Percentiles rank a stretch among this genome's conserved stretches.
These are phyloP conservation scores for Cercospora brassicicola DNA, from an alignment of 2,329 filamentous ascomycete species.

Conservation along the genomic window DNA sequence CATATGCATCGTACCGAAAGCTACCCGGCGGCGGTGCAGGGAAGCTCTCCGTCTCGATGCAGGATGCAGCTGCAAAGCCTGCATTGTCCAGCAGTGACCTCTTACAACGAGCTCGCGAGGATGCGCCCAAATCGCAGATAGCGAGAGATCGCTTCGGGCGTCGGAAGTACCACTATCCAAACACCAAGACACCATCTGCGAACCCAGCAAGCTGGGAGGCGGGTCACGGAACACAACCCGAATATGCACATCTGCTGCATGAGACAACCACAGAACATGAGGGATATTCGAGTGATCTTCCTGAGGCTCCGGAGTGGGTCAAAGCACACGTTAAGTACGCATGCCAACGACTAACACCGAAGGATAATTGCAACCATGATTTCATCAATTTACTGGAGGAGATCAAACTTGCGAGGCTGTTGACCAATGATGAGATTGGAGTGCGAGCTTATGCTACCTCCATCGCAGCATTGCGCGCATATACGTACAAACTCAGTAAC, in stretches of 20 bases:
- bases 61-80: conserved; percentile 10
- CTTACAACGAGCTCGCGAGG: conserved; percentile 55
- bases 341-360: conserved; percentile 74
- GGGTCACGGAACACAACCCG: conserved; percentile 34
- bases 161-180: conserved; percentile 27
- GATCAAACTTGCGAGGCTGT: conserved; percentile 68
- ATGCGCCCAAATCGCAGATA: conserved; percentile 26
- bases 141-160: conserved; percentile 29
- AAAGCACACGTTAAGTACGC: conserved; percentile 66
- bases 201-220: conserved; percentile 33
- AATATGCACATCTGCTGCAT: conserved; percentile 55
- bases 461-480: conserved; percentile 80
- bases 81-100: conserved; percentile 34
- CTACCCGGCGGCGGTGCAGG: conserved; percentile 8
- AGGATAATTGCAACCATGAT: conserved; percentile 66
- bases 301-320: conserved; percentile 69
- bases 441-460: conserved; percentile 83
- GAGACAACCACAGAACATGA: conserved; percentile 73
- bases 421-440: conserved; percentile 75
- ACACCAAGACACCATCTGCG: conserved; percentile 20
- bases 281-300: conserved; percentile 54
- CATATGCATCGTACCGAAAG: conserved; percentile 17
- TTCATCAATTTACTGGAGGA: conserved; percentile 75
- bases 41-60: conserved; percentile 17
- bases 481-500: conserved; percentile 61